Evolutionary conservation across 345 rosid genomes (phyloP).

Genomic region (Tarenaya hassleriana): DNA sequence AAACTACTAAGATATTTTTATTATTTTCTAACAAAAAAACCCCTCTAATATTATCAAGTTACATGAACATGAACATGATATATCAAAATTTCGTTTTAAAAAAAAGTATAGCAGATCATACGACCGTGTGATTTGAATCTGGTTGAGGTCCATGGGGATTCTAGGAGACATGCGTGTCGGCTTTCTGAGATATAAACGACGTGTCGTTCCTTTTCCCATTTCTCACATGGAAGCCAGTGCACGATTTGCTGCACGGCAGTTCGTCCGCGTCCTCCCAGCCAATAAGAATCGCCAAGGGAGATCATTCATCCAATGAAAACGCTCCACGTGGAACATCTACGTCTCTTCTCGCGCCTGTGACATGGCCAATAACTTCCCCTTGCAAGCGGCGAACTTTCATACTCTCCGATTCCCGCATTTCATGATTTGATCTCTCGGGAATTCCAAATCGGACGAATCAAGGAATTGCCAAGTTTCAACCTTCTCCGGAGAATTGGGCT

Average conservation of each 20-base stretch:
- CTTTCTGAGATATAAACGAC: neutral
- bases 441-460: neutral
- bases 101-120: too few species aligned
- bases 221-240: slow-evolving; percentile 20
- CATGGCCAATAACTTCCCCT: slow-evolving; percentile 3
- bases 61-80: too few species aligned
- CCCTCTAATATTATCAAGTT: too few species aligned
- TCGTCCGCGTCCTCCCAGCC: slow-evolving; percentile 32
- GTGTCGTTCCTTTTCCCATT: slow-evolving; percentile 9
- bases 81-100: too few species aligned
- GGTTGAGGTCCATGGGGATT: slow-evolving; percentile 1
- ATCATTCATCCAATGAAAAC: slow-evolving; percentile 30
- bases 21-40: too few species aligned
- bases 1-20: too few species aligned
- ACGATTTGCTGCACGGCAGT: neutral
- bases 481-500: slow-evolving; percentile 9
- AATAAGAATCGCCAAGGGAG: slow-evolving; percentile 27
- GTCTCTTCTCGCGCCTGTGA: slow-evolving; percentile 40
- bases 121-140: too few species aligned
- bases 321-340: slow-evolving; percentile 45
- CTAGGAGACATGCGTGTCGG: neutral
- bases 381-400: neutral
- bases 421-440: neutral
- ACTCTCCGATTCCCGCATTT: slow-evolving; percentile 14
- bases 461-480: slow-evolving; percentile 1